Base-by-base conservation (phyloP, 164 flowering plant genomes). In the Sextonia rubra region DNA sequence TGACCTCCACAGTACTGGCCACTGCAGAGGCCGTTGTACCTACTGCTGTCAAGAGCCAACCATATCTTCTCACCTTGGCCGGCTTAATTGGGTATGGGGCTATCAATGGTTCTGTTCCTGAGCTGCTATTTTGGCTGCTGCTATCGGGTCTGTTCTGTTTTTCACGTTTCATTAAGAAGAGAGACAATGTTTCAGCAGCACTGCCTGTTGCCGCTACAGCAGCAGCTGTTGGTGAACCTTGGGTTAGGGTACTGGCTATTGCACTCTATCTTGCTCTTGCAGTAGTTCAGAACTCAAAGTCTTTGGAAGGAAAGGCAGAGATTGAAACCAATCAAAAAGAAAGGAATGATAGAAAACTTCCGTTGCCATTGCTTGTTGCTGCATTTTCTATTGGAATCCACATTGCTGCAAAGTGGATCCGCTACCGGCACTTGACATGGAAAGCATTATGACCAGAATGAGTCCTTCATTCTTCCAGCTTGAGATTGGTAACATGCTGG, bases 391-490 rank as follows among this genome's bases (percentile, higher is more conserved):
- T 94, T 65, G 98, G 94, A 22, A 75, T 91, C 58, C 92, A 83
- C 56, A 74, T 90, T 27, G 82, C 77, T 3, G 82, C 82, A 12
- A 91, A 87, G 77, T 92, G 97, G 95, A 86, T 88, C 60, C 92
- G 93, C 2, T 89, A 89, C 73, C 83, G 95, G 69, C 97, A 92
- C 76, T 83, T 94, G 85, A 94, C 97, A 66, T 94, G 98, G 98
- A 92, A 88, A 97, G 82, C 88, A 56, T 91, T 79, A 62, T 93
- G 67, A 64, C 2, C 14, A 20, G 29, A 27, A 29, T 27, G 44
- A 27, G 8, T 25, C 3, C 15, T 29, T 64, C 4, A 27, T 37
- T 37, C 44, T 37, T 29, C 67, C 3, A 15, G 29, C 27, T 64
- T 30, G 58, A 52, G 58, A 52, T 52, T 52, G 17, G 58, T 52